phyloP scores from a whole-genome alignment of 352 stramenopile species.

The Globisporangium acanthophoron region DNA sequence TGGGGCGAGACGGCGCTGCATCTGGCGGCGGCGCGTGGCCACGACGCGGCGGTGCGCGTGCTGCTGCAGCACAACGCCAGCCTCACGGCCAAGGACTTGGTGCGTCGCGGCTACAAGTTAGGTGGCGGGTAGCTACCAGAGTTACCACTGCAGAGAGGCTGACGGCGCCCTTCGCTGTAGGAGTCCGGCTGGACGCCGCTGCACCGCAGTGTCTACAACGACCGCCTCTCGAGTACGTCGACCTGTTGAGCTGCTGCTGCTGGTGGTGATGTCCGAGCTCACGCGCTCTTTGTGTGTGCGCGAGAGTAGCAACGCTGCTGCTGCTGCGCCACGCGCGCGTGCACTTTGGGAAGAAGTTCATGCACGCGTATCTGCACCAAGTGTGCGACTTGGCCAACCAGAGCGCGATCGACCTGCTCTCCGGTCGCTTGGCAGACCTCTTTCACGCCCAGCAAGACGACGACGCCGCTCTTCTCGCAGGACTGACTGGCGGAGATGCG shows the following conservation, averaged over 20 bases:
- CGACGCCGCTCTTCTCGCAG: neutral
- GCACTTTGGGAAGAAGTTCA: constrained; percentile 41
- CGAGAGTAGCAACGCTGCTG: constrained; percentile 64
- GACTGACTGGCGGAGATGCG: neutral
- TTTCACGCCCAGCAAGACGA: constrained; percentile 9
- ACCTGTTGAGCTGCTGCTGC: neutral
- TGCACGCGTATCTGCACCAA: constrained; percentile 45
- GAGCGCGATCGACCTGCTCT: constrained; percentile 66
- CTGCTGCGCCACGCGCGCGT: constrained; percentile 56
- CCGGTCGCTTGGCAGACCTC: constrained; percentile 11
- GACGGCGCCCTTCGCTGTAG: constrained; percentile 22
- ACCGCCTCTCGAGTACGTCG: constrained; percentile 59
- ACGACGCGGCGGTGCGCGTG: constrained; percentile 45
- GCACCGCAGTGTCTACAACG: constrained; percentile 67
- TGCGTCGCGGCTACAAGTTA: constrained; percentile 20
- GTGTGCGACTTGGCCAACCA: constrained; percentile 44
- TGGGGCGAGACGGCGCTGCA: constrained; percentile 73
- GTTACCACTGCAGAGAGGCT: neutral
- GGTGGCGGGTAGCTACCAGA: neutral
- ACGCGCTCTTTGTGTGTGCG: neutral
- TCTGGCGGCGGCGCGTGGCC: constrained; percentile 47
- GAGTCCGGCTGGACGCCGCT: constrained; percentile 81
- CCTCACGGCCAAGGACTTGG: constrained; percentile 50
- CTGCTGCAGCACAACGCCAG: constrained; percentile 52
- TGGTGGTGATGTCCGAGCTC: neutral